Evolutionary conservation across 805 yeast genomes (phyloP), one percentile per base, ranked within the genome.

Genomic region (Danielia reshetovae): DNA sequence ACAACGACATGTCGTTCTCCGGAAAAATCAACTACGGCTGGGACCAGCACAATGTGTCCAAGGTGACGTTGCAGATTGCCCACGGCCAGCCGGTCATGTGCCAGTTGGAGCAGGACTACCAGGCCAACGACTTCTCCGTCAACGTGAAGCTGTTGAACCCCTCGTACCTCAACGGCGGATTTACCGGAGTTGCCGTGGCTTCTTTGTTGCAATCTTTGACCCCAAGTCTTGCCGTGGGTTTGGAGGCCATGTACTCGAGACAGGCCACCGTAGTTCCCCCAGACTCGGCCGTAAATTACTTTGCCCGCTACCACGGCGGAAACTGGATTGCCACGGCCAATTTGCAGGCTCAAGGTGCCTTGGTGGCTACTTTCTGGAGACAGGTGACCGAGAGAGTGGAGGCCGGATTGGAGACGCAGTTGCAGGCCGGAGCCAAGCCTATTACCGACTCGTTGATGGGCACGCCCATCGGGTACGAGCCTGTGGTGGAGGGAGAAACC

Each of bases 281-380:
- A 35, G 96, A 89, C 59, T 85, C 95, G 35, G 93, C 93, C 40
- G 80, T 87, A 48, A 81, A 90, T 41, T 85, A 88, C 63, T 81
- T 85, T 54, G 88, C 87, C 48, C 86, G 97, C 68, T 93, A 87
- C 66, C 83, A 82, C 48, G 75, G 85, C 31, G 86, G 82, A 43
- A 75, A 80, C 63, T 93, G 96, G 97, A 81, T 90, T 52, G 93
- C 94, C 31, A 75, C 96, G 34, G 96, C 94, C 42, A 96, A 87
- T 72, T 59, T 89, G 48, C 94, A 85, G 62, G 96, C 94, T 39
- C 89, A 85, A 61, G 98, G 98, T 59, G 78, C 94, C 24, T 56
- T 90, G 30, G 72, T 81, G 46, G 89, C 90, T 30, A 83, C 96
- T 10, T 89, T 85, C 79, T 90, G 94, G 90, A 83, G 94, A 72